Conservation (phyloP, 1,284 basidiomycete species). For the Earliella scabrosa region DNA sequence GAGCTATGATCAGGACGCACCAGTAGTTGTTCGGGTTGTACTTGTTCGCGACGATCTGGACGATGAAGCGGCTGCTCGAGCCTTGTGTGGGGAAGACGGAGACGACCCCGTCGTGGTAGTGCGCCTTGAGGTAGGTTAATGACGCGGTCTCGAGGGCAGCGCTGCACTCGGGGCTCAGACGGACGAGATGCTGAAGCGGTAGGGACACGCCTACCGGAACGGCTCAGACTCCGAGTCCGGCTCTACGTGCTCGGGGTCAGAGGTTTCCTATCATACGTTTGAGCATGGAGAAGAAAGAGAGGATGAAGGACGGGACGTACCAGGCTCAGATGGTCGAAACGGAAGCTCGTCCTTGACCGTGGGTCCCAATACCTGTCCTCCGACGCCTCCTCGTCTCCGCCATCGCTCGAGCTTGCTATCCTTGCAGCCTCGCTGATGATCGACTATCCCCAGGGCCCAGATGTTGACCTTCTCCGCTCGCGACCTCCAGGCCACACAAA, state of each 20-base stretch:
- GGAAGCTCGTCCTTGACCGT: slow-evolving; percentile 74
- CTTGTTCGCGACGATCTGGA: slow-evolving; percentile 91
- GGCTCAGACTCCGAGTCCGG: slow-evolving; percentile 70
- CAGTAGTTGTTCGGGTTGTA: slow-evolving; percentile 93
- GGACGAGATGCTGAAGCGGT: background rate
- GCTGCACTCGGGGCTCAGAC: slow-evolving; percentile 41
- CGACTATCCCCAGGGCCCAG: slow-evolving; percentile 48
- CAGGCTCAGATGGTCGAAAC: slow-evolving; percentile 81
- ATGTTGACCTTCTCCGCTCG: too few species aligned
- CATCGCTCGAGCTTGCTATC: slow-evolving; percentile 32
- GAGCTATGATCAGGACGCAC: slow-evolving; percentile 50
- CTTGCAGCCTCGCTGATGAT: slow-evolving; percentile 77
- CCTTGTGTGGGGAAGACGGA: slow-evolving; percentile 66
- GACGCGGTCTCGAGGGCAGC: slow-evolving; percentile 70
- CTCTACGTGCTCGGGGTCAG: slow-evolving; percentile 68
- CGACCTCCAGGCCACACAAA: background rate
- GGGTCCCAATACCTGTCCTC: slow-evolving; percentile 83
- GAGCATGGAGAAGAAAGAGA: background rate
- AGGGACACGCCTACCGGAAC: slow-evolving; percentile 60
- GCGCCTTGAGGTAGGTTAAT: slow-evolving; percentile 73
- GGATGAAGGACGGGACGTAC: slow-evolving; percentile 47
- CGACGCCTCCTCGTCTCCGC: slow-evolving; percentile 38
- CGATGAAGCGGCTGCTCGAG: slow-evolving; percentile 54
- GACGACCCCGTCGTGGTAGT: slow-evolving; percentile 77
- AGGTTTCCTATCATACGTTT: slow-evolving; percentile 83